Evolutionary conservation across 805 yeast genomes (phyloP), one percentile per base, ranked within the genome.

Genomic region (Kodamaea jinghongensis): DNA sequence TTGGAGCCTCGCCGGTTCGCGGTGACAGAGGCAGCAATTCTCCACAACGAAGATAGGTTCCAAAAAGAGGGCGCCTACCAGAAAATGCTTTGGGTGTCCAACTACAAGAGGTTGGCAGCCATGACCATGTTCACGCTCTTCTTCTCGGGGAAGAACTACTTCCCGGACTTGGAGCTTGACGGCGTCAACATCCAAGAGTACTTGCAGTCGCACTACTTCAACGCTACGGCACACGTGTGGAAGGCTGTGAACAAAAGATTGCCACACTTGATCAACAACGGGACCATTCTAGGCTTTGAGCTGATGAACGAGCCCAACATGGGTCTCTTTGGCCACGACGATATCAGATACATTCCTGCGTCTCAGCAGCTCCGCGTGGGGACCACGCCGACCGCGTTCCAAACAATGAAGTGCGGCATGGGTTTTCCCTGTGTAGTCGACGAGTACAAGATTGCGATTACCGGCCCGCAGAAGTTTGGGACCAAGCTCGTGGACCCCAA

Each of bases 51-150:
- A 32, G 45, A 56, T 4, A 43, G 63, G 20, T 67, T 53, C 41
- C 71, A 68, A 55, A 17, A 34, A 14, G 61, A 31, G 1, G 61
- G 60, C 17, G 59, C 69, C 32, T 85, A 76, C 56, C 88, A 89
- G 5, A 84, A 86, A 51, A 90, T 90, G 97, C 69, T 89, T 25
- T 90, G 97, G 97, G 80, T 96, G 0, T 80, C 96, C 1, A 90
- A 90, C 60, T 88, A 89, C 55, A 76, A 70, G 45, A 71, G 93
- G 26, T 65, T 88, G 43, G 96, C 88, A 2, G 70, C 84, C 26
- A 75, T 78, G 45, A 80, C 85, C 6, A 86, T 90, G 93, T 88
- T 88, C 59, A 85, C 95, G 0, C 57, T 87, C 50, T 90, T 90
- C 54, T 89, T 85, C 62, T 81, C 84, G 1, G 97, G 97, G 2